Evolutionary conservation across 2,329 filamentous ascomycete genomes (phyloP), one percentile per base, ranked within the genome.

Genomic region (Lasiodiplodia sp.): DNA sequence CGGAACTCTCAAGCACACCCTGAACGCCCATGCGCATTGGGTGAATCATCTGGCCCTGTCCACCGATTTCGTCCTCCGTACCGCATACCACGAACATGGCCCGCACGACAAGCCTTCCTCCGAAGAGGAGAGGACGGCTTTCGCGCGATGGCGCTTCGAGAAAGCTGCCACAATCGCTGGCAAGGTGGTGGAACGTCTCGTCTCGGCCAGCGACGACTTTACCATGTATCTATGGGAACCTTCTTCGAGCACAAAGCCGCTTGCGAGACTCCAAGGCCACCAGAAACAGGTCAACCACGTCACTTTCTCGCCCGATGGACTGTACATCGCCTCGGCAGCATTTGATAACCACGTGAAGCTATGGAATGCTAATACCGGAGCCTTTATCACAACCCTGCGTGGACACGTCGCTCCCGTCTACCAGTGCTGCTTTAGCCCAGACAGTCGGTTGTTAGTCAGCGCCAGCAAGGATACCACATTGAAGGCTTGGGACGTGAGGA

Each of bases 281-380:
- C 93, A 97, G 78, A 98, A 98, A 82, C 92, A 95, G 77, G 94
- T 98, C 73, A 97, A 98, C 79, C 92, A 97, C 77, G 94, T 98
- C 58, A 92, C 91, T 0, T 98, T 98, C 81, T 97, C 93, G 0
- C 94, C 95, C 0, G 94, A 98, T 76, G 95, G 94, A 40, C 86
- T 88, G 10, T 86, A 95, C 69, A 94, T 99, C 74, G 96, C 96
- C 10, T 96, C 92, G 47, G 90, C 92, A 10, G 91, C 91, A 4
- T 99, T 95, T 83, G 96, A 99, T 79, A 99, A 98, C 78, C 92
- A 95, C 75, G 93, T 95, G 73, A 97, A 97, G 81, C 82, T 97
- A 31, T 98, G 94, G 94, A 92, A 90, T 72, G 92, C 91, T 2
- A 86, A 87, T 77, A 92, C 90, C 71, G 89, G 87, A 70, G 87